Percentiles rank a stretch among this genome's conserved stretches.
Evolutionary conservation across 139 green algal species (phyloP).

Genomic region (Haematococcus sp.): DNA sequence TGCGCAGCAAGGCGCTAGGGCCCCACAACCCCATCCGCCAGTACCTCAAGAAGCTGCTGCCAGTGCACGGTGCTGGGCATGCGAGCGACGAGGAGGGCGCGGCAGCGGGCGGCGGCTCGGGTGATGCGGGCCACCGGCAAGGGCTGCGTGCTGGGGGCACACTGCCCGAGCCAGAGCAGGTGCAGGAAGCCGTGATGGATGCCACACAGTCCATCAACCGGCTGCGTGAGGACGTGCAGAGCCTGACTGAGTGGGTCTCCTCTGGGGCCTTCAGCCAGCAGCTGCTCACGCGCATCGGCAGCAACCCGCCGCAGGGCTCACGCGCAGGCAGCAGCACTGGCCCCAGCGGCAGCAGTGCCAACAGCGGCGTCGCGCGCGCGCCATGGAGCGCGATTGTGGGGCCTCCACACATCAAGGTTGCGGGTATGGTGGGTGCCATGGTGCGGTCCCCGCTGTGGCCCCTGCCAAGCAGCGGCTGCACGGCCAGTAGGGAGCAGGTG

Average conservation of each 20-base stretch:
- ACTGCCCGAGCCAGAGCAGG: neutral
- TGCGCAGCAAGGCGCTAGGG: slow-evolving; percentile 18
- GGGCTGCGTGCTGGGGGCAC: neutral
- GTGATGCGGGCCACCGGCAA: neutral
- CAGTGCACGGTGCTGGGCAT: neutral
- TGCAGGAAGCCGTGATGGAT: slow-evolving; percentile 36
- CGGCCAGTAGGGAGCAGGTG: too few relatives aligned
- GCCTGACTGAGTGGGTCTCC: slow-evolving; percentile 28
- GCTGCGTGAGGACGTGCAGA: slow-evolving; percentile 36
- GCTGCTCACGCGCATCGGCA: neutral
- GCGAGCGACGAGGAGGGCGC: neutral
- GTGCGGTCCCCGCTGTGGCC: slow-evolving; percentile 17
- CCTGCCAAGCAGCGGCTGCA: neutral
- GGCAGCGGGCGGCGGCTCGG: neutral
- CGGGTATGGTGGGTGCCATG: slow-evolving; percentile 29
- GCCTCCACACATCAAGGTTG: slow-evolving; percentile 30
- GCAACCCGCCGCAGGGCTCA: neutral
- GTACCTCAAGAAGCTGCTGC: slow-evolving; percentile 10
- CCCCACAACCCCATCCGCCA: slow-evolving; percentile 28
- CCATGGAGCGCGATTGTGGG: slow-evolving; percentile 23
- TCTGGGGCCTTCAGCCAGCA: slow-evolving; percentile 15
- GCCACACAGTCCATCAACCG: slow-evolving; percentile 30
- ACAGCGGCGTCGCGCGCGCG: neutral
- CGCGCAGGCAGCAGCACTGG: neutral
- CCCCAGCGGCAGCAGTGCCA: neutral